Conservation (phyloP, 331 rosid species). For the Pyracantha coccinea region DNA sequence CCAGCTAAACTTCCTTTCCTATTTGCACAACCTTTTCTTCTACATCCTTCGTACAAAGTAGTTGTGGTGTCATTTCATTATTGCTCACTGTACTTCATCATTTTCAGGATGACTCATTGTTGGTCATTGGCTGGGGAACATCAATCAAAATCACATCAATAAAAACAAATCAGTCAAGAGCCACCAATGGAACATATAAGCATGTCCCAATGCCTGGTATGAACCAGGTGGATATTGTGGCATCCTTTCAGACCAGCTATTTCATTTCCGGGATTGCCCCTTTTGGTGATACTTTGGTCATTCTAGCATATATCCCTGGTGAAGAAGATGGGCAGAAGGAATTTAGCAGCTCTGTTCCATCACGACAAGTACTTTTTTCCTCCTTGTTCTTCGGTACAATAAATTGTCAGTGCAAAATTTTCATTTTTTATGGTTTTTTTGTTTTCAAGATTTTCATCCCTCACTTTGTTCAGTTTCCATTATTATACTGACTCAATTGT, state of each 20-base stretch:
- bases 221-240: slow-evolving; percentile 88
- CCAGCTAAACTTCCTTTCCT: not conserved
- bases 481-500: not conserved
- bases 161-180: slow-evolving; percentile 44
- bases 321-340: slow-evolving; percentile 86
- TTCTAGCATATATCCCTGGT: slow-evolving; percentile 84
- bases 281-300: slow-evolving; percentile 89
- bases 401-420: no score
- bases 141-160: slow-evolving; percentile 81
- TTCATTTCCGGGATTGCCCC: slow-evolving; percentile 95
- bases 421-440: no score
- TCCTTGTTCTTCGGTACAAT: not conserved
- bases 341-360: slow-evolving; percentile 66
- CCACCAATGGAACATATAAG: slow-evolving; percentile 58
- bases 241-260: slow-evolving; percentile 87
- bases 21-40: not conserved
- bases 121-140: slow-evolving; percentile 99
- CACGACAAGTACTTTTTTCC: slow-evolving; percentile 54
- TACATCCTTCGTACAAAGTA: not conserved
- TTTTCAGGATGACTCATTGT: slow-evolving; percentile 72
- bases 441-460: no score
- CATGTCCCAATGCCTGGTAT: slow-evolving; percentile 54
- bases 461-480: no score
- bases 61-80: not conserved
- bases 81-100: slow-evolving; percentile 18